Evolutionary conservation across 2,329 filamentous ascomycete species (phyloP).

Genomic region (Aspergillus fischeri): DNA sequence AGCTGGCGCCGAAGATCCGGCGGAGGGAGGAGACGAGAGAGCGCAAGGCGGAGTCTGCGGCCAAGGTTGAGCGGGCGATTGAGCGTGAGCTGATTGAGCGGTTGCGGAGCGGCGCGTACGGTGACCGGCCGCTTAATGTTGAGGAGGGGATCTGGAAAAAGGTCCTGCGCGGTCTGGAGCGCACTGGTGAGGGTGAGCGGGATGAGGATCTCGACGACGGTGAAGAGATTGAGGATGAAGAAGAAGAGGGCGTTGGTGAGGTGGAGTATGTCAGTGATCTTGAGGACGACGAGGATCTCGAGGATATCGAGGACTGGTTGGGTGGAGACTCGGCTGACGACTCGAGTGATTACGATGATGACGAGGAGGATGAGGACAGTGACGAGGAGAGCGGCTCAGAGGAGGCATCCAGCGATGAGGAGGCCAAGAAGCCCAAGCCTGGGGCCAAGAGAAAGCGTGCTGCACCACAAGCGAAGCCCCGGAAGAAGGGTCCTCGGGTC

Average conservation of each 20-base stretch:
- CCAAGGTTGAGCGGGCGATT: slow-evolving; percentile 93
- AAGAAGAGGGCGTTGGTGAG: slow-evolving; percentile 67
- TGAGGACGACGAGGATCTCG: slow-evolving; percentile 71
- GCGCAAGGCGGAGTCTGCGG: slow-evolving; percentile 72
- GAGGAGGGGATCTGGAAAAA: slow-evolving; percentile 97
- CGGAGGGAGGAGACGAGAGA: slow-evolving; percentile 71
- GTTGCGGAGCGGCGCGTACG: slow-evolving; percentile 86
- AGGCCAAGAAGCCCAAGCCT: slow-evolving; percentile 42
- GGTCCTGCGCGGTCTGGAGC: slow-evolving; percentile 85
- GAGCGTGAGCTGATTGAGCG: slow-evolving; percentile 92
- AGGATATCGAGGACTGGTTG: slow-evolving; percentile 96
- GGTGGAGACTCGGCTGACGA: slow-evolving; percentile 62
- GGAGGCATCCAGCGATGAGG: slow-evolving; percentile 41
- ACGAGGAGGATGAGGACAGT: slow-evolving; percentile 53
- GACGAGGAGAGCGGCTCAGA: slow-evolving; percentile 45
- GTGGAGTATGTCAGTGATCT: slow-evolving; percentile 94
- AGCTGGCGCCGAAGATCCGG: slow-evolving; percentile 84
- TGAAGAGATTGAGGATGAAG: slow-evolving; percentile 72
- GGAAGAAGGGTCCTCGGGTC: slow-evolving; percentile 61
- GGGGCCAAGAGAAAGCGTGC: slow-evolving; percentile 55
- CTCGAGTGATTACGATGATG: slow-evolving; percentile 43
- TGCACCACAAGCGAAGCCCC: slow-evolving; percentile 50
- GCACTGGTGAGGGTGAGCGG: slow-evolving; percentile 73
- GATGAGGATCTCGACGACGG: slow-evolving; percentile 89
- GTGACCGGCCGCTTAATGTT: slow-evolving; percentile 89